These are phyloP conservation scores for Cymbidium sinense DNA, from an alignment of 106 monocot genomes.

Conservation along the genomic window DNA sequence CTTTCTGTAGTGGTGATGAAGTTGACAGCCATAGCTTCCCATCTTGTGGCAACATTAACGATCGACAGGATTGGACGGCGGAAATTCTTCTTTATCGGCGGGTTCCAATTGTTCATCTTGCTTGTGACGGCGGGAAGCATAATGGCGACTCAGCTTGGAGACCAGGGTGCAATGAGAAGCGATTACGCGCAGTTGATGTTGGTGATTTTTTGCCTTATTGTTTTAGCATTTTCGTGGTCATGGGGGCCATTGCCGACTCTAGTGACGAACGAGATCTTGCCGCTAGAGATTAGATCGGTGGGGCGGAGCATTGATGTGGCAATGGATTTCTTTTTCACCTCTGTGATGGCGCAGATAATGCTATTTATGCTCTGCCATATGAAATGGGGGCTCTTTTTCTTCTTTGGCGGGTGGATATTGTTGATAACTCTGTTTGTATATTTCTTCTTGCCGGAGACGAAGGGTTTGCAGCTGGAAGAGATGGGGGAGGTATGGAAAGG, in stretches of 20 bases:
- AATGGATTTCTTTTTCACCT: slow-evolving; percentile 13
- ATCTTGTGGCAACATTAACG: neutral
- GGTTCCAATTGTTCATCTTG: slow-evolving; percentile 33
- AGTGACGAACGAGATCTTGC: slow-evolving; percentile 33
- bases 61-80: slow-evolving; percentile 32
- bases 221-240: slow-evolving; percentile 24
- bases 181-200: slow-evolving; percentile 18
- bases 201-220: slow-evolving; percentile 5
- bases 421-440: slow-evolving; percentile 7
- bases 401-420: slow-evolving; percentile 16
- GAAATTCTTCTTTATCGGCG: slow-evolving; percentile 33
- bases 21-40: slow-evolving; percentile 7
- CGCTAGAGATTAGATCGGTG: slow-evolving; percentile 19
- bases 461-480: slow-evolving; percentile 4
- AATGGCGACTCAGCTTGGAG: slow-evolving; percentile 19
- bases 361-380: slow-evolving; percentile 19
- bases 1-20: slow-evolving; percentile 22
- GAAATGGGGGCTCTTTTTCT: slow-evolving; percentile 30
- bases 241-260: slow-evolving; percentile 33
- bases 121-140: slow-evolving; percentile 25
- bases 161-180: slow-evolving; percentile 6
- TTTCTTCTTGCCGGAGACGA: slow-evolving; percentile 13
- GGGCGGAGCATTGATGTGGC: slow-evolving; percentile 33
- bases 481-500: slow-evolving; percentile 3
- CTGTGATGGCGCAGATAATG: slow-evolving; percentile 20